Base-by-base conservation (phyloP, 1,284 basidiomycete species). In the Albatrellus sp. region DNA sequence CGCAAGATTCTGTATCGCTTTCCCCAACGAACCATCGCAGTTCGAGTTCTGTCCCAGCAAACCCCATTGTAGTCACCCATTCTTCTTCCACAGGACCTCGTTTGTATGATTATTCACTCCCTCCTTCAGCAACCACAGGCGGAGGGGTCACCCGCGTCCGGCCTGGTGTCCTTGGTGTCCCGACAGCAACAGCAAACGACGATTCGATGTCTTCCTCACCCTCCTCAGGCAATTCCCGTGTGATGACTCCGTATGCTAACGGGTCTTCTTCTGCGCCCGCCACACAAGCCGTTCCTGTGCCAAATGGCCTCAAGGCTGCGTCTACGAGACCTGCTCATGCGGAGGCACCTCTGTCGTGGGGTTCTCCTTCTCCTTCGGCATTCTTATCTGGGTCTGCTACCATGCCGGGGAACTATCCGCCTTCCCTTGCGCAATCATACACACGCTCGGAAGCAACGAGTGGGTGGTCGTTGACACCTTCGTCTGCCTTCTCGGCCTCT, bases 31-130 rank as follows among this genome's bases (percentile, higher is more conserved):
- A 52, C n/a, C 54, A 56, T 47, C 59, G 60, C 5, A 53, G 57
- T 9, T 69, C 68, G 5, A 70, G 67, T 44, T 72, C 72, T 1
- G 67, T 69, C 2, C 70, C 69, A 5, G 55, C 58, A 0, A 47
- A 47, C 7, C 55, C 57, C 11, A 39, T 52, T 7, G 13, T 14
- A 14, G 28, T 28, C 7, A 19, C 44, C 5, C 48, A 11, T 16
- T 40, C 56, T 3, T 52, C 58, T 31, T 69, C 68, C 12, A 57
- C 63, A 13, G 75, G 76, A 1, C 79, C 80, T 3, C 68, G 75
- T 33, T 60, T 84, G 56, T 77, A 82, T 50, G 74, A 83, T 56
- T 83, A 80, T 54, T 54, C 72, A 16, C 57, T 80, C 38, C 66
- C 69, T 11, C 33, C 17, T 31, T 34, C 48, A 6, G 44, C 35